Conservation (phyloP, 371 early-diverging fungal genomes). For the Rhizopus microsporus region DNA sequence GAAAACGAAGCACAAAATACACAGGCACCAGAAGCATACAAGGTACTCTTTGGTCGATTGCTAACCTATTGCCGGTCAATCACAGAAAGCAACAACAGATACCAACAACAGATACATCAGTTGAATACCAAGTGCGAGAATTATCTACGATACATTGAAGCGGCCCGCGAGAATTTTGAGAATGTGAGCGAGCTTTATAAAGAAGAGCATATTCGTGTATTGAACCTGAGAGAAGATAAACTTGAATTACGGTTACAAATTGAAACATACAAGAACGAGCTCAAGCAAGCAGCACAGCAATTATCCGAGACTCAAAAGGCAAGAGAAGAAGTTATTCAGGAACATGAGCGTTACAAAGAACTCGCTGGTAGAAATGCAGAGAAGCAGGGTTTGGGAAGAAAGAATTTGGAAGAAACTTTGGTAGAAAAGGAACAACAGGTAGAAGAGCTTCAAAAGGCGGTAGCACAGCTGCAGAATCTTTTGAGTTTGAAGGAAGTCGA, state of each 20-base stretch:
- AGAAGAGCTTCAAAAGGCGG: not conserved
- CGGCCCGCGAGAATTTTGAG: not conserved
- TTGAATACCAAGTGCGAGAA: not conserved
- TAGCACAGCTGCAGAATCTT: slow-evolving; percentile 1
- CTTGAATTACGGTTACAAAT: not conserved
- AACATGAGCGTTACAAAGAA: not conserved
- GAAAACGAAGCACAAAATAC: not conserved
- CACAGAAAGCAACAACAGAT: not conserved
- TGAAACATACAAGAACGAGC: not conserved
- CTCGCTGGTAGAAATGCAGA: not conserved
- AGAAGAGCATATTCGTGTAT: not conserved
- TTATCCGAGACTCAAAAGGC: not conserved
- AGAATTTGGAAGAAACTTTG: slow-evolving; percentile 9
- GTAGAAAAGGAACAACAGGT: slow-evolving; percentile 2
- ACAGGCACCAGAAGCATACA: not conserved
- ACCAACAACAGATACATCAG: not conserved
- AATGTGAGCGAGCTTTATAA: not conserved
- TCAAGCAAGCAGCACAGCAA: not conserved
- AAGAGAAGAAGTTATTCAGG: not conserved
- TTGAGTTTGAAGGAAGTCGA: not conserved
- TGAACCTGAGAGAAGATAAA: not conserved
- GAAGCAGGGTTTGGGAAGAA: slow-evolving; percentile 13
- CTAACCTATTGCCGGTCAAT: not conserved
- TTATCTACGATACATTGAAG: not conserved
- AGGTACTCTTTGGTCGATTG: not conserved